These are phyloP conservation scores for Fonsecaea nubica DNA, from an alignment of 2,329 filamentous ascomycete genomes.

Conservation along the genomic window DNA sequence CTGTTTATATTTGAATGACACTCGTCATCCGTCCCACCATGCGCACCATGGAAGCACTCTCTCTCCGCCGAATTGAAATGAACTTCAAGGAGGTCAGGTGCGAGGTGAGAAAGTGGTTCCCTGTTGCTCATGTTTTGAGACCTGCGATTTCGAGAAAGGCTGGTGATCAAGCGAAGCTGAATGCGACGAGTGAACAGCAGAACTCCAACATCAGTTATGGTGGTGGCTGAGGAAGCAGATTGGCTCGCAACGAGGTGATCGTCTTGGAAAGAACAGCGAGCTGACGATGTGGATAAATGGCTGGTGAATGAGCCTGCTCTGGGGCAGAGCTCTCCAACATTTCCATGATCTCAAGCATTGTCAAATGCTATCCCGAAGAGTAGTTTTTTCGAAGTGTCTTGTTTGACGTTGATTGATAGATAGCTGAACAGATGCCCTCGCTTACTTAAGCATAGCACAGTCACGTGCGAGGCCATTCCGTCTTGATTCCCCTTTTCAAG, in stretches of 20 bases:
- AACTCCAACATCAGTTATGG: too few species aligned
- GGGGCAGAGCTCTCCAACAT: not conserved
- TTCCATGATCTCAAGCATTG: not conserved
- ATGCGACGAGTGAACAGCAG: too few species aligned
- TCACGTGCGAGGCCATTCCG: too few species aligned
- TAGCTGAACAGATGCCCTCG: too few species aligned
- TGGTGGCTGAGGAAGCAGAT: not conserved
- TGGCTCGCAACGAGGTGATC: not conserved
- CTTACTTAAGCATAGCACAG: too few species aligned
- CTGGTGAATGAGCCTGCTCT: not conserved
- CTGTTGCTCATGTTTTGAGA: slow-evolving; percentile 5
- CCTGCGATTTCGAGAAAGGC: slow-evolving; percentile 5
- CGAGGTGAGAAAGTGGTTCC: not conserved
- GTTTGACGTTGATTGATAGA: not conserved
- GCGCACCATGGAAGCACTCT: not conserved
- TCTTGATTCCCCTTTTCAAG: too few species aligned
- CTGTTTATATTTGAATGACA: not conserved
- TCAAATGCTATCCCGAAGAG: not conserved
- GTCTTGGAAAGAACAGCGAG: slow-evolving; percentile 3
- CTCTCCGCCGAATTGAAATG: not conserved
- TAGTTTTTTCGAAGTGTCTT: not conserved
- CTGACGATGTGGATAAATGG: slow-evolving; percentile 3
- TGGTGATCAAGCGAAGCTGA: not conserved
- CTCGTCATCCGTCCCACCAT: not conserved
- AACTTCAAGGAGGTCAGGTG: not conserved